These are phyloP conservation scores for Teratosphaeria nubilosa DNA, from an alignment of 2,329 filamentous ascomycete genomes.

Conservation along the genomic window DNA sequence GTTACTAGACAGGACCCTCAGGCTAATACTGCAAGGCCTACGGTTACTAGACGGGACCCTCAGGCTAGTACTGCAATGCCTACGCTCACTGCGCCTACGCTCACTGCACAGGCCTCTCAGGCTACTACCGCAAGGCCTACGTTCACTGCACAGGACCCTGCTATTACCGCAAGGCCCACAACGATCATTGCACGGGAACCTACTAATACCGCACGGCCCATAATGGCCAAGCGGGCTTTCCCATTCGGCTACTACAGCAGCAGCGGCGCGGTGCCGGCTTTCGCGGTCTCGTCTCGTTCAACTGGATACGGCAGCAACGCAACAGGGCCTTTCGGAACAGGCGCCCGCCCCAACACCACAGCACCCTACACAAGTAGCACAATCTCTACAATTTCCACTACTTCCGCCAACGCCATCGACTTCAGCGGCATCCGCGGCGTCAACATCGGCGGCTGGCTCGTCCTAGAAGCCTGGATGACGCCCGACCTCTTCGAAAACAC, in stretches of 20 bases:
- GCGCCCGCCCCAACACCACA: background rate
- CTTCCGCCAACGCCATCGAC: background rate
- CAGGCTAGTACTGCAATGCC: too few species aligned
- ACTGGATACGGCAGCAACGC: background rate
- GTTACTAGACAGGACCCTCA: too few species aligned
- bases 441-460: conserved; percentile 29
- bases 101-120: too few species aligned
- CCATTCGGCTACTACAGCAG: background rate
- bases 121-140: too few species aligned
- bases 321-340: background rate
- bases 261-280: background rate
- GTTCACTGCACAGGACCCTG: too few species aligned
- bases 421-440: conserved; percentile 21
- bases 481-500: conserved; percentile 25
- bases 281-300: background rate
- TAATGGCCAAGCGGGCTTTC: too few species aligned
- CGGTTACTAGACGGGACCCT: too few species aligned
- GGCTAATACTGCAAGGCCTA: too few species aligned
- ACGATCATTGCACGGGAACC: too few species aligned
- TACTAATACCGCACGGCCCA: too few species aligned
- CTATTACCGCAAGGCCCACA: too few species aligned
- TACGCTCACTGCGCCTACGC: too few species aligned
- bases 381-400: background rate
- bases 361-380: background rate
- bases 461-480: conserved; percentile 30